These are phyloP conservation scores for Hypomyces perniciosus DNA, from an alignment of 2,329 filamentous ascomycete species.

Conservation along the genomic window DNA sequence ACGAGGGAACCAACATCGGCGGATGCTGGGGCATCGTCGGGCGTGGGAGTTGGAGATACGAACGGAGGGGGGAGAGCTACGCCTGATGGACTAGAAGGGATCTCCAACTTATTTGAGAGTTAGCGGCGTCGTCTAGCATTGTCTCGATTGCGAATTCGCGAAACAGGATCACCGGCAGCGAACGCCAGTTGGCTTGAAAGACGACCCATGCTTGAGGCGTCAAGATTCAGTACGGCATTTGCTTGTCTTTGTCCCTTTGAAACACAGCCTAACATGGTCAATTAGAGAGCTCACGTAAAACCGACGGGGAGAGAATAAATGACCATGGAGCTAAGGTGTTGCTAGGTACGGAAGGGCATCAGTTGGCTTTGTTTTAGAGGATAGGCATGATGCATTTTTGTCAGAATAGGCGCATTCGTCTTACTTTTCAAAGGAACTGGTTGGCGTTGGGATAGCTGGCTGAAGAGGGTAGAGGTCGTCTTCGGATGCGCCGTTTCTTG, in stretches of 20 bases:
- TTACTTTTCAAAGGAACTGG: not conserved
- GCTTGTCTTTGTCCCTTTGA: too few species aligned
- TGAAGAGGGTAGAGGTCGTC: too few species aligned
- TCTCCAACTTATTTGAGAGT: constrained; percentile 43
- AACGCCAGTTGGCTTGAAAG: not conserved
- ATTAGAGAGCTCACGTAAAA: too few species aligned
- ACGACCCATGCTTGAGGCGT: not conserved
- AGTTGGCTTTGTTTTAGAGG: not conserved
- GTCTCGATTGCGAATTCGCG: not conserved
- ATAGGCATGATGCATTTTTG: not conserved
- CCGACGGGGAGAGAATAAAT: too few species aligned
- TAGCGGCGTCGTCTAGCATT: not conserved
- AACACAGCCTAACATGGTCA: too few species aligned
- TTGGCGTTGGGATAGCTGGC: not conserved
- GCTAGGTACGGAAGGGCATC: too few species aligned
- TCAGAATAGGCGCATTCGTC: not conserved
- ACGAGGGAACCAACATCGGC: constrained; percentile 35
- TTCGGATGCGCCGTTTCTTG: too few species aligned
- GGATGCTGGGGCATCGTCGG: constrained; percentile 12
- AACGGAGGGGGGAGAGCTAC: constrained; percentile 27
- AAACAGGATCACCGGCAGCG: not conserved
- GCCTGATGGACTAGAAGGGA: constrained; percentile 48
- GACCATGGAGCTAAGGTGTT: too few species aligned
- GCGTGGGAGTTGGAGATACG: not conserved
- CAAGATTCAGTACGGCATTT: too few species aligned